phyloP scores from a whole-genome alignment of 345 rosid species.

The Aethionema arabicum region DNA sequence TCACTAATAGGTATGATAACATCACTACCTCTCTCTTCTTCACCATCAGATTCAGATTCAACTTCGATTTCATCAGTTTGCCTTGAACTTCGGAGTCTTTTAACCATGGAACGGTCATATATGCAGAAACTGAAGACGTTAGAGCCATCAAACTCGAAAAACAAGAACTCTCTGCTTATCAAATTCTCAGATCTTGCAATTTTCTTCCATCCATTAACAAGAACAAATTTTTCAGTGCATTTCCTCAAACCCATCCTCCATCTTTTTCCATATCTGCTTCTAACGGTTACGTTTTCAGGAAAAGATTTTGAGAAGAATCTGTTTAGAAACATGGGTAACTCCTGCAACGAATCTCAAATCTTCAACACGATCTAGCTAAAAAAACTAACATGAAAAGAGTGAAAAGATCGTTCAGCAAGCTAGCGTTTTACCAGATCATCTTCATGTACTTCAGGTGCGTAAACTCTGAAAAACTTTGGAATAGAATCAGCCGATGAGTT shows the following conservation, averaged over 20 bases:
- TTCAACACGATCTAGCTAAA: neutral
- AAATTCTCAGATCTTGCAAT: neutral
- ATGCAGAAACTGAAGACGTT: constrained; percentile 9
- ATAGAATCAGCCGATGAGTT: neutral
- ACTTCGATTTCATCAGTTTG: neutral
- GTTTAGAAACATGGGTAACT: constrained; percentile 9
- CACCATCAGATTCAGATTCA: constrained; percentile 4
- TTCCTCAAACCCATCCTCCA: constrained; percentile 14
- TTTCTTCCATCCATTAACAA: constrained; percentile 28
- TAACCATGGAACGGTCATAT: neutral
- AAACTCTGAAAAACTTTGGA: constrained; percentile 38
- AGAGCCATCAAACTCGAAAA: constrained; percentile 22
- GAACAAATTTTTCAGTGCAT: neutral
- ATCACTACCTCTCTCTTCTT: neutral
- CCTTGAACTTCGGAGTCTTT: neutral
- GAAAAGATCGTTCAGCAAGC: neutral
- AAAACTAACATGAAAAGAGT: constrained; percentile 1
- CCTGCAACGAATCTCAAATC: constrained; percentile 15
- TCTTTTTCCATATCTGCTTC: constrained; percentile 5
- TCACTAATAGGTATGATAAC: neutral
- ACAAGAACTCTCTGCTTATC: constrained; percentile 3
- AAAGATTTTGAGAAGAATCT: neutral
- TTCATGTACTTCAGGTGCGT: constrained; percentile 24
- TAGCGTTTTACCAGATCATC: constrained; percentile 29
- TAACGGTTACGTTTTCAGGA: constrained; percentile 16